phyloP scores from a whole-genome alignment of 208 protist genomes.

The Lotmaria passim region DNA sequence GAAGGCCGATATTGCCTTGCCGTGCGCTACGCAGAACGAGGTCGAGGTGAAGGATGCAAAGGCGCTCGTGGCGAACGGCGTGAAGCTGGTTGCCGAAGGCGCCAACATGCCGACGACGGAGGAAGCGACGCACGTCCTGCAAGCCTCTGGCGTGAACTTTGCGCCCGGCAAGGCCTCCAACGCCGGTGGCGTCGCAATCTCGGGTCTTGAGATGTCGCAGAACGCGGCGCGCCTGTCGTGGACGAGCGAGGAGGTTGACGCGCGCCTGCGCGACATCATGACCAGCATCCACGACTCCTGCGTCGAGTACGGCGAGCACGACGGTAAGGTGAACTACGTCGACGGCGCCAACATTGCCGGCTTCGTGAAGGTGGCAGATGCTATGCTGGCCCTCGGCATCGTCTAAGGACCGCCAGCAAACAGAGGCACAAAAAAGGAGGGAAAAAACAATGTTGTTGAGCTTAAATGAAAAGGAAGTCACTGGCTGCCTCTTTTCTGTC shows the following conservation, averaged over 20 bases:
- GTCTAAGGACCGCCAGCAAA: constrained; percentile 48
- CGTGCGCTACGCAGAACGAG: constrained; percentile 96
- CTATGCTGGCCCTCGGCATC: constrained; percentile 71
- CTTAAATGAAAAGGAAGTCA: too few relatives aligned
- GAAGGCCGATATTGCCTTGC: constrained; percentile 79
- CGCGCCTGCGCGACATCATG: constrained; percentile 91
- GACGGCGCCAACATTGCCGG: constrained; percentile 94
- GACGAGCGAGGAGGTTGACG: constrained; percentile 88
- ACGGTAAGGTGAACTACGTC: constrained; percentile 68
- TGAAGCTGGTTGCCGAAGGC: constrained; percentile 86
- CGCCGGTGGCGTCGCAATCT: constrained; percentile 93
- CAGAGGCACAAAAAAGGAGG: not conserved
- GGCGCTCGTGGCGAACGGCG: constrained; percentile 76
- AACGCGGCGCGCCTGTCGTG: constrained; percentile 88
- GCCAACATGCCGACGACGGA: constrained; percentile 93
- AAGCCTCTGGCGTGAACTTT: constrained; percentile 70
- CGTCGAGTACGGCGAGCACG: constrained; percentile 52
- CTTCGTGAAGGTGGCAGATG: constrained; percentile 86
- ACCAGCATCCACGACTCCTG: constrained; percentile 81
- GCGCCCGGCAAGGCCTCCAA: constrained; percentile 94
- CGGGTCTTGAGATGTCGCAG: constrained; percentile 95
- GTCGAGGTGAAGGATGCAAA: constrained; percentile 78
- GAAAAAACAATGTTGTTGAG: too few relatives aligned
- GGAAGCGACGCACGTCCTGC: constrained; percentile 82
- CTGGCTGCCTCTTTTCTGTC: too few relatives aligned